Base-by-base conservation (phyloP, 352 stramenopile genomes). In the Globisporangium paroecandrum region DNA sequence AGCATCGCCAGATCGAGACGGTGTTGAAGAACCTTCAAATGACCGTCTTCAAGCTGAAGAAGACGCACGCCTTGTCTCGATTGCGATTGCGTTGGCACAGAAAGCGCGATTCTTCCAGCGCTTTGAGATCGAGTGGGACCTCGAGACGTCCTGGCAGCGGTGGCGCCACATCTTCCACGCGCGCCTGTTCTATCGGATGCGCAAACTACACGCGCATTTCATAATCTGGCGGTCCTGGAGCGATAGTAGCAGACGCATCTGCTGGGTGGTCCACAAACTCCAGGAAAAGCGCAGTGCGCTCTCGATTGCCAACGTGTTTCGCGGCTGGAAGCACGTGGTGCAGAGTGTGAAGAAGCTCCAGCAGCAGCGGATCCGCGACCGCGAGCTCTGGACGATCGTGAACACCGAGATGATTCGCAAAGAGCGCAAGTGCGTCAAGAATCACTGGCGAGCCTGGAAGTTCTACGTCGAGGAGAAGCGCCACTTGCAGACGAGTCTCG, bases 101-200 rank as follows among this genome's bases (percentile, higher is more conserved):
- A 88, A 84, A 68, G 74, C 81, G 27, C 79, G 79, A 0, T 53
- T 74, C 22, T 68, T 91, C n/a, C 81, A 91, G 65, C 80, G 71
- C 20, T 81, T 83, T 7, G 62, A 78, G 9, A 41, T 86, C 51
- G 66, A 68, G 7, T 91, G 80, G 78, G 69, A 85, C 15, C 34
- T 76, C 15, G 59, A 62, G 8, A 64, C 66, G 36, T 68, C 76
- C 9, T 92, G 83, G 83, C 75, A 78, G 56, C 75, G 76, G 1
- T 92, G 83, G 82, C 73, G 83, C 4, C 77, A 81, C 43, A 58
- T 76, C 34, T 92, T 89, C 60, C 83, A 92, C 62, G 80, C 83
- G 2, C 62, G 76, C 25, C 64, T 90, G 24, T 92, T 90, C 63
- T 81, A 81, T 59, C 74, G 83, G 0, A 77, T 92, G 41, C 80